phyloP scores from a whole-genome alignment of 2,329 filamentous ascomycete genomes.

The Arthrobotrys pseudoclavata region DNA sequence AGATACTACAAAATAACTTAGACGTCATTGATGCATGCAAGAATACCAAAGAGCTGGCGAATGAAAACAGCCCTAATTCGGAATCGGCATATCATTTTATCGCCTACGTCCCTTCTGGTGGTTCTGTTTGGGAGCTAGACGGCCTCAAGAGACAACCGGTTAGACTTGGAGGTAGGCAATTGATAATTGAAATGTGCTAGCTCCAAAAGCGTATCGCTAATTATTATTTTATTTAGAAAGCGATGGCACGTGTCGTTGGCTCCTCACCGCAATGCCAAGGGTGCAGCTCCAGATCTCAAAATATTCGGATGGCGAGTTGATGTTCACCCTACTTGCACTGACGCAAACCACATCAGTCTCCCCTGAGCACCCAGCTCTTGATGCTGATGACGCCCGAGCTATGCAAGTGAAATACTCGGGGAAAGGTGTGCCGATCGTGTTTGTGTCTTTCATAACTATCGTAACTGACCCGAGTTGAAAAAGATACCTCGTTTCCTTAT shows the following conservation, averaged over 20 bases:
- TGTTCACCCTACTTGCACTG: conserved; percentile 49
- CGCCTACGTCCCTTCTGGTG: conserved; percentile 83
- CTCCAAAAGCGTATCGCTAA: background rate
- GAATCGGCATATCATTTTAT: conserved; percentile 88
- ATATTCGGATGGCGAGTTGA: conserved; percentile 49
- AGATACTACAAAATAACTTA: conserved; percentile 72
- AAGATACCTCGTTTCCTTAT: conserved; percentile 32
- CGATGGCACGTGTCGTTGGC: conserved; percentile 30
- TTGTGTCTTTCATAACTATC: background rate
- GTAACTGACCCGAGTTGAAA: background rate
- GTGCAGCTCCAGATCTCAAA: conserved; percentile 54
- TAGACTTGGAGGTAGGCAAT: conserved; percentile 70
- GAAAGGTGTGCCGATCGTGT: background rate
- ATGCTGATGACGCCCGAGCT: background rate
- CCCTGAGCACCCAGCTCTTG: background rate
- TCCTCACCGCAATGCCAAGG: conserved; percentile 44
- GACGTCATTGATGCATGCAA: conserved; percentile 69
- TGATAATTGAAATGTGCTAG: background rate
- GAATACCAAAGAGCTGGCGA: conserved; percentile 65
- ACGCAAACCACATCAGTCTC: background rate
- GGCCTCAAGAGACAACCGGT: conserved; percentile 81
- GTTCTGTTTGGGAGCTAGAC: conserved; percentile 87
- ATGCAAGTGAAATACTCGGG: background rate
- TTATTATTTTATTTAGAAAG: conserved; percentile 49
- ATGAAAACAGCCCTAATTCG: conserved; percentile 68